Evolutionary conservation across 768 basidiomycete species (phyloP).

Genomic region (Boletus edulis): DNA sequence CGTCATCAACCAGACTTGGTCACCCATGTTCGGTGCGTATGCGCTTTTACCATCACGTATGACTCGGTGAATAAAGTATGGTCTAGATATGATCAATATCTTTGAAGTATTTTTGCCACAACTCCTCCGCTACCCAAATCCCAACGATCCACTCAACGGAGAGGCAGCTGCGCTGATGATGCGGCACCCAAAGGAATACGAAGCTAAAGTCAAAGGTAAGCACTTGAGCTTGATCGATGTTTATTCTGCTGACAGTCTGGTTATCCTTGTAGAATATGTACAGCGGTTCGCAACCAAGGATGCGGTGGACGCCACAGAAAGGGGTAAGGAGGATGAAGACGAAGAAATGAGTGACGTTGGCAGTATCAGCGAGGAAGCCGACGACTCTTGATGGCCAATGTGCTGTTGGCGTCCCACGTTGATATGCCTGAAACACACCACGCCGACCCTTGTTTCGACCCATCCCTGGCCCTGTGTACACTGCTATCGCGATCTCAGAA

Average conservation of each 20-base stretch:
- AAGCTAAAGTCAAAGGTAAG: slow-evolving; percentile 88
- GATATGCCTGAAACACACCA: slow-evolving; percentile 11
- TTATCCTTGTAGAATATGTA: slow-evolving; percentile 76
- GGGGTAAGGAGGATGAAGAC: slow-evolving; percentile 64
- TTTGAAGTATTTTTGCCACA: slow-evolving; percentile 99
- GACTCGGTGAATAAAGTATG: not conserved
- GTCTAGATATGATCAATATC: slow-evolving; percentile 96
- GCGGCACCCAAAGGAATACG: slow-evolving; percentile 97
- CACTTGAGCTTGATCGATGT: not conserved
- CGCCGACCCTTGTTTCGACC: slow-evolving; percentile 5
- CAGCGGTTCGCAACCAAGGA: slow-evolving; percentile 91
- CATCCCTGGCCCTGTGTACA: slow-evolving; percentile 10
- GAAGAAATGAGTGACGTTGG: slow-evolving; percentile 88
- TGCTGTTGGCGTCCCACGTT: not conserved
- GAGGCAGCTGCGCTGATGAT: slow-evolving; percentile 97
- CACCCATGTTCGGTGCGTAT: slow-evolving; percentile 95
- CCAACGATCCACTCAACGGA: slow-evolving; percentile 96
- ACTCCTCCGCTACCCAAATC: slow-evolving; percentile 95
- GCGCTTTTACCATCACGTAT: not conserved
- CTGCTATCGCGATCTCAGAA: slow-evolving; percentile 16
- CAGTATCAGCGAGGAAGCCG: slow-evolving; percentile 66
- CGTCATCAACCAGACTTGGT: slow-evolving; percentile 99
- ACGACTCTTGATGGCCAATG: slow-evolving; percentile 37
- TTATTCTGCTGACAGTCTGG: not conserved
- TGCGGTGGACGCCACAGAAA: slow-evolving; percentile 73